Percentiles rank a stretch among this genome's conserved stretches.
Conservation (phyloP, 2,329 filamentous ascomycete genomes). For the Lasiodiplodia hormozganensis region DNA sequence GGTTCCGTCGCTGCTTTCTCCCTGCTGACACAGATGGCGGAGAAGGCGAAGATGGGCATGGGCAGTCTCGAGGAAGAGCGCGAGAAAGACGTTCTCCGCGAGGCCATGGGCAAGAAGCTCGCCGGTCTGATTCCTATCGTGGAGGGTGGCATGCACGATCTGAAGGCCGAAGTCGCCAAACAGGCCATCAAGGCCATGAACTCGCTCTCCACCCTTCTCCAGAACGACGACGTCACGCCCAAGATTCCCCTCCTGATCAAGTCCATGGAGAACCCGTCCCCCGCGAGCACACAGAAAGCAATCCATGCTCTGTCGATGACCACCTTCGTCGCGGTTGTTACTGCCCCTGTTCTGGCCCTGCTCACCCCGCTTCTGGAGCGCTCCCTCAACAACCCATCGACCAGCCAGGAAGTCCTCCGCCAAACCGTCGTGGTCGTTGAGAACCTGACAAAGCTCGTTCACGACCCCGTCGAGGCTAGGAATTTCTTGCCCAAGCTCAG, state of each 20-base stretch:
- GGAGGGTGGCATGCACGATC: slow-evolving; percentile 93
- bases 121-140: slow-evolving; percentile 89
- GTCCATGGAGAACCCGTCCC: slow-evolving; percentile 92
- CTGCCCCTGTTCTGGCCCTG: slow-evolving; percentile 91
- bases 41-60: slow-evolving; percentile 87
- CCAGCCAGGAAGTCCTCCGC: slow-evolving; percentile 90
- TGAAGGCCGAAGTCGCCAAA: slow-evolving; percentile 85
- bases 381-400: slow-evolving; percentile 88
- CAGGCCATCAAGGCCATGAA: slow-evolving; percentile 93
- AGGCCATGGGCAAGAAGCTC: slow-evolving; percentile 87
- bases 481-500: slow-evolving; percentile 94
- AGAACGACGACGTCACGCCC: slow-evolving; percentile 95
- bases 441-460: slow-evolving; percentile 97
- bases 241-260: slow-evolving; percentile 91
- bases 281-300: slow-evolving; percentile 88
- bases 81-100: slow-evolving; percentile 87
- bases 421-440: slow-evolving; percentile 97
- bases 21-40: slow-evolving; percentile 89
- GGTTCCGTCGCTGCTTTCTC: slow-evolving; percentile 87
- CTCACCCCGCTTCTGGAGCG: slow-evolving; percentile 94
- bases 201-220: slow-evolving; percentile 84
- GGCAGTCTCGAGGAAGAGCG: slow-evolving; percentile 84
- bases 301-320: slow-evolving; percentile 97
- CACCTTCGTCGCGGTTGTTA: slow-evolving; percentile 97
- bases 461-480: slow-evolving; percentile 91